Evolutionary conservation across 2,329 filamentous ascomycete species (phyloP).

Genomic region (Aspergillus fischeri): DNA sequence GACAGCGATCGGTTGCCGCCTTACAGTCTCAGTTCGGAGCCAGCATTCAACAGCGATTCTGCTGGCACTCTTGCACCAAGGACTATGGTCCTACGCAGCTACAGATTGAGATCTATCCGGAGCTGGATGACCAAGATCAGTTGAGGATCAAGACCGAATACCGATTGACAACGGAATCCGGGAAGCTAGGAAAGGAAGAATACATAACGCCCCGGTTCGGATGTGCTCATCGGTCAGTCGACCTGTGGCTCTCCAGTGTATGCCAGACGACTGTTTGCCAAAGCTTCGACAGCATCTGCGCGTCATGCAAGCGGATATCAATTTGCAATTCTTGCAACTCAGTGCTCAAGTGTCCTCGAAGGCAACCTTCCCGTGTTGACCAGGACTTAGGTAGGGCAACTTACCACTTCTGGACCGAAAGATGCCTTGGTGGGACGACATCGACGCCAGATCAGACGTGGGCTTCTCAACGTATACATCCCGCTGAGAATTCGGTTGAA

Average conservation of each 20-base stretch:
- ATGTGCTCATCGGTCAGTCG: constrained; percentile 37
- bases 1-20: constrained; percentile 23
- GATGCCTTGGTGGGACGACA: constrained; percentile 28
- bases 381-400: constrained; percentile 23
- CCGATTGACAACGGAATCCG: constrained; percentile 29
- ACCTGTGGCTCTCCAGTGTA: constrained; percentile 38
- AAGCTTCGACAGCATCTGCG: constrained; percentile 29
- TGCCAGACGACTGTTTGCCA: constrained; percentile 36
- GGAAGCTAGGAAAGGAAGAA: constrained; percentile 36
- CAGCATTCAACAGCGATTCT: constrained; percentile 28
- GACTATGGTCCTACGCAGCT: constrained; percentile 33
- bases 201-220: constrained; percentile 38
- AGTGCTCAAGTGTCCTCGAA: constrained; percentile 31
- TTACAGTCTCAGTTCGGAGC: constrained; percentile 26
- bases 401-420: constrained; percentile 35
- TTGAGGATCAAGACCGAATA: constrained; percentile 36
- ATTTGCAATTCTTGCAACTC: constrained; percentile 34
- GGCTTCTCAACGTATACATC: constrained; percentile 36
- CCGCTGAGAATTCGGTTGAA: constrained; percentile 30
- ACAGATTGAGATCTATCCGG: constrained; percentile 33
- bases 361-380: constrained; percentile 26
- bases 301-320: constrained; percentile 33
- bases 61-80: constrained; percentile 36
- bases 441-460: constrained; percentile 28
- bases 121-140: constrained; percentile 29